Evolutionary conservation across 1,284 basidiomycete species (phyloP), one percentile per base, ranked within the genome.

Genomic region (Peniophora sp.): DNA sequence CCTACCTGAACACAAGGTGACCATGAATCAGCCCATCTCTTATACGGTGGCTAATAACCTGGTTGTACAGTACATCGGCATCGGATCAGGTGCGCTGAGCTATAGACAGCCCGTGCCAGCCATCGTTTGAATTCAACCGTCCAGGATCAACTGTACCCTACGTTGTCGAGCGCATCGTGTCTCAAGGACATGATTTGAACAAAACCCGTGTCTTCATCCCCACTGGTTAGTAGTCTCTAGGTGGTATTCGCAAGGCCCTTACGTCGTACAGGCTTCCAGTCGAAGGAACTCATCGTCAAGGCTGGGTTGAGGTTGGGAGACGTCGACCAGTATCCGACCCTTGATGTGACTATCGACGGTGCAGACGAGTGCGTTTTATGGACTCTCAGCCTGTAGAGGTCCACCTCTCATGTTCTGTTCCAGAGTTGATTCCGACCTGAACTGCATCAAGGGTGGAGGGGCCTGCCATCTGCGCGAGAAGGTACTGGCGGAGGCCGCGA

Each of bases 381-480:
- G n/a, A 39, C 41, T 11, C n/a, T 1, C 2, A 12, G 32, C 46
- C 27, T 24, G 43, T 11, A 27, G 2, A 20, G 3, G 2, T 6
- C 17, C 24, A 14, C 17, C 22, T 10, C 17, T 48, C 24, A 22
- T 3, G 24, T 18, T n/a, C 37, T 15, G 32, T 35, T 20, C n/a
- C 60, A 95, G 92, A 68, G 92, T 97, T 34, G 95, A 98, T 68
- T 68, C 75, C 42, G 70, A 83, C 39, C 74, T 99, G 50, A 97
- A 99, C 71, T 90, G 90, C 55, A 96, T 99, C 74, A 99, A 99
- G 70, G 96, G 96, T 12, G 96, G 97, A 52, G 96, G 96, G 9
- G 96, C 94, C 1, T 98, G 96, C 68, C 97, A 99, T 61, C 71
- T 99, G 34, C 83, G 95, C 36, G 97, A 99, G 71, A 99, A 99